A percentile compares a stretch with the other conserved stretches of the same genome.
These are phyloP conservation scores for Paraphaeosphaeria minitans DNA, from an alignment of 2,329 filamentous ascomycete genomes.

Conservation along the genomic window DNA sequence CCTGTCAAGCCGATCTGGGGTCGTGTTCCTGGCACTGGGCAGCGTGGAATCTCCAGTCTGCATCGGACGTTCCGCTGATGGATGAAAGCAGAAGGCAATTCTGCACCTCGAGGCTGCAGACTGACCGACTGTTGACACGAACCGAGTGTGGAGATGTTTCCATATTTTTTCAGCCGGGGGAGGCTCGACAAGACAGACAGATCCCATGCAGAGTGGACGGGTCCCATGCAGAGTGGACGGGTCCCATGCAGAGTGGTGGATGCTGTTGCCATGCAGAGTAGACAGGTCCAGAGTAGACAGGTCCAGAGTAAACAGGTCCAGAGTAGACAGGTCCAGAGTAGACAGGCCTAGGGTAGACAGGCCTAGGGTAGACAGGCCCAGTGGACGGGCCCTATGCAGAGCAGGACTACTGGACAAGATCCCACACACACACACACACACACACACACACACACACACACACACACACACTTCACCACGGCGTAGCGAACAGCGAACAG, in stretches of 20 bases:
- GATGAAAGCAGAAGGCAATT: conserved; percentile 11
- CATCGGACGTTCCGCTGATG: conserved; percentile 3
- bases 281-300: too few relatives aligned
- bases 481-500: conserved; percentile 15
- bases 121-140: conserved; percentile 21
- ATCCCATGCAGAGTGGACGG: conserved; percentile 6
- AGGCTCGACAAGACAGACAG: conserved; percentile 1
- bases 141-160: conserved; percentile 15
- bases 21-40: not conserved
- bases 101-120: conserved; percentile 16
- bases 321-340: too few relatives aligned
- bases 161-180: not conserved
- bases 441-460: too few relatives aligned
- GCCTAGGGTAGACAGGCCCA: too few relatives aligned
- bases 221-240: conserved; percentile 6
- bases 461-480: conserved; percentile 13
- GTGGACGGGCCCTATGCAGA: too few relatives aligned
- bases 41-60: not conserved
- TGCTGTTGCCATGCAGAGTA: conserved; percentile 10
- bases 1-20: conserved; percentile 8
- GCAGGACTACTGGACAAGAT: too few relatives aligned
- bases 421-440: too few relatives aligned
- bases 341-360: too few relatives aligned
- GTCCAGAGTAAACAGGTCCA: too few relatives aligned
- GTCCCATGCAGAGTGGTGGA: conserved; percentile 7